Base-by-base conservation (phyloP, 2,329 filamentous ascomycete species). In the Aspergillus jensenii region DNA sequence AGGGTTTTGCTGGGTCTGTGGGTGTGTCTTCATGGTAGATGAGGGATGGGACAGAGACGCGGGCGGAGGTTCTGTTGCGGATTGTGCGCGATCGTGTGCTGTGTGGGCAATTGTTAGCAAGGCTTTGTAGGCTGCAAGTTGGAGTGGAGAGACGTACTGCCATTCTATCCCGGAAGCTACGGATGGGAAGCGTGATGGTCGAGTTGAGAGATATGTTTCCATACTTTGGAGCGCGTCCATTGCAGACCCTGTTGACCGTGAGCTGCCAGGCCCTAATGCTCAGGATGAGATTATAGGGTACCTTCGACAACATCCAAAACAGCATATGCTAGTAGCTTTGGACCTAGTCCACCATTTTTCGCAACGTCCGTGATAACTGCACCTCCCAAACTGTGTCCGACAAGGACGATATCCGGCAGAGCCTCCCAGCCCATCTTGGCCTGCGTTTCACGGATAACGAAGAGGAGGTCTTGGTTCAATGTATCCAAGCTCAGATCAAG, bases 171-270 rank as follows among this genome's bases (percentile, higher is more conserved):
- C 93, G 4, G 89, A 85, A 62, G 89, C 82, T 17, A 96, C 66
- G 12, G 86, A 89, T n/a, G 86, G 80, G 68, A 99, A 99, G 2
- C 87, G 85, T 8, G 81, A 79, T 0, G 95, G 95, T 21, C 95
- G 84, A 4, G 88, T 92, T 1, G 90, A 87, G 19, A 99, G 83
- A 73, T 97, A 97, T 3, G 88, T 89, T 65, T 95, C 89, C 95
- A 99, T 99, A 74, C 90, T 93, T 73, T 92, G 87, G 53, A 99
- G 81, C 3, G 95, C 93, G 72, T 98, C 95, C 75, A 99, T 93
- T 35, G 95, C 95, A 0, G 91, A 96, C 11, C 95, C 84, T 79
- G 44, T 6, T 33, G 31, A 15, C 17, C 2, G 27, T 41, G 3
- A 48, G 17, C 14, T 17, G 2, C 17, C 19, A 12, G 2, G 11